phyloP scores from a whole-genome alignment of 1,284 basidiomycete species.

The Marasmius sp. region DNA sequence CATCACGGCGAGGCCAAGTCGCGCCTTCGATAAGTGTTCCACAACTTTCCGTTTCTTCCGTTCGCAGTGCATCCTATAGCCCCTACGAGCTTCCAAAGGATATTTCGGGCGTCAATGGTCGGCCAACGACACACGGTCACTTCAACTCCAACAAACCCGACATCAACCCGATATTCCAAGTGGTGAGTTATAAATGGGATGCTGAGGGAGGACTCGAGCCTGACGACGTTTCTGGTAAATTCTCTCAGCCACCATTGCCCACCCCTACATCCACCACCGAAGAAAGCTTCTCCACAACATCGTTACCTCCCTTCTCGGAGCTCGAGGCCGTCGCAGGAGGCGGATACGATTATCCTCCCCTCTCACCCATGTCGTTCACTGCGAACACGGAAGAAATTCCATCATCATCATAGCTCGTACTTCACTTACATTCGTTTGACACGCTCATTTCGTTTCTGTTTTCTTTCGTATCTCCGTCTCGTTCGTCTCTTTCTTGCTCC shows the following conservation, averaged over 20 bases:
- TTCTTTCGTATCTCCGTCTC: slow-evolving; percentile 23
- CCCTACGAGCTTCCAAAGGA: slow-evolving; percentile 43
- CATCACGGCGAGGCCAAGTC: slow-evolving; percentile 37
- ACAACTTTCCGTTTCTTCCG: slow-evolving; percentile 30
- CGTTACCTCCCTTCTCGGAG: slow-evolving; percentile 74
- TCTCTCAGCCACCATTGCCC: slow-evolving; percentile 6
- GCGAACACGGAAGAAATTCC: slow-evolving; percentile 31
- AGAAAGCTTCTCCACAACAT: slow-evolving; percentile 38
- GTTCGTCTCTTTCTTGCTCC: slow-evolving; percentile 24
- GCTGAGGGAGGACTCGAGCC: slow-evolving; percentile 25
- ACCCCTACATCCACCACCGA: slow-evolving; percentile 14
- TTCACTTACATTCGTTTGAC: slow-evolving; percentile 17
- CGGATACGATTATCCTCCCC: slow-evolving; percentile 55
- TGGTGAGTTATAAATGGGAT: slow-evolving; percentile 61
- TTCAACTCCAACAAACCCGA: slow-evolving; percentile 48
- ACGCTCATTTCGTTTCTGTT: slow-evolving; percentile 21
- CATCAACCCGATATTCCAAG: slow-evolving; percentile 90
- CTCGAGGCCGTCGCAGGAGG: slow-evolving; percentile 80
- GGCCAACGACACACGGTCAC: slow-evolving; percentile 40
- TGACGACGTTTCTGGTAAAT: slow-evolving; percentile 16
- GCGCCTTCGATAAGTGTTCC: slow-evolving; percentile 44
- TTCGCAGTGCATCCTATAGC: slow-evolving; percentile 35
- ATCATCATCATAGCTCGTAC: background rate
- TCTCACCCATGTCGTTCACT: slow-evolving; percentile 73
- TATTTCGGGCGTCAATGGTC: slow-evolving; percentile 49